A percentile compares a stretch with the other conserved stretches of the same genome.
These are phyloP conservation scores for Kalmusia sp. DNA, from an alignment of 2,329 filamentous ascomycete genomes.

Conservation along the genomic window DNA sequence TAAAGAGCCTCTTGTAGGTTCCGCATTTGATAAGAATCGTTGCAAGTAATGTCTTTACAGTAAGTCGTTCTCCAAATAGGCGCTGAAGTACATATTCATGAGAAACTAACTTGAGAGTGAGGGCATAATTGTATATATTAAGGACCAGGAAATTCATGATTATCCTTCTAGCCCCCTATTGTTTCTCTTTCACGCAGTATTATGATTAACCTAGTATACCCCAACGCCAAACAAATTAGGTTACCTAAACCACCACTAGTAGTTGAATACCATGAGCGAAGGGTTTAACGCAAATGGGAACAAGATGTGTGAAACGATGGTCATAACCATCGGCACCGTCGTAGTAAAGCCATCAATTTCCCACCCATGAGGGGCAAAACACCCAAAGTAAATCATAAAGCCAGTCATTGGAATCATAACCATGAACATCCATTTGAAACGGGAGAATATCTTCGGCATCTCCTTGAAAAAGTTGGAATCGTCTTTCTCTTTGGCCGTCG, in stretches of 20 bases:
- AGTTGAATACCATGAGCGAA: slow-evolving; percentile 78
- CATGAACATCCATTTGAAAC: slow-evolving; percentile 71
- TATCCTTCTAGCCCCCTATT: background rate
- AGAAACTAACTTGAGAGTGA: no score
- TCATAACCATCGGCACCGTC: slow-evolving; percentile 74
- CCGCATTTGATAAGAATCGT: no score
- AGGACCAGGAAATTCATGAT: background rate
- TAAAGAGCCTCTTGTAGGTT: no score
- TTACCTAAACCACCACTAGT: slow-evolving; percentile 52
- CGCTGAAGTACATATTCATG: no score
- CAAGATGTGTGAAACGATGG: slow-evolving; percentile 71
- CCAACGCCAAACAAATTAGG: background rate
- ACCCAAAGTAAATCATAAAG: slow-evolving; percentile 71
- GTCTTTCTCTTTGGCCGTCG: slow-evolving; percentile 81
- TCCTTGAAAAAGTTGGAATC: slow-evolving; percentile 87
- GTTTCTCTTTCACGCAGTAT: background rate
- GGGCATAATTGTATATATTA: background rate
- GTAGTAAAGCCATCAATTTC: slow-evolving; percentile 62
- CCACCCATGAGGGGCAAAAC: slow-evolving; percentile 69
- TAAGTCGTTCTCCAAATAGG: no score
- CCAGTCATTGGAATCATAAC: slow-evolving; percentile 68
- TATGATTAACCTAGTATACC: background rate
- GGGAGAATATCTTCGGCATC: slow-evolving; percentile 77
- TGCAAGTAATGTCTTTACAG: no score
- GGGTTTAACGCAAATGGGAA: slow-evolving; percentile 76